These are phyloP conservation scores for Teratosphaeria destructans DNA, from an alignment of 2,329 filamentous ascomycete genomes.

Conservation along the genomic window DNA sequence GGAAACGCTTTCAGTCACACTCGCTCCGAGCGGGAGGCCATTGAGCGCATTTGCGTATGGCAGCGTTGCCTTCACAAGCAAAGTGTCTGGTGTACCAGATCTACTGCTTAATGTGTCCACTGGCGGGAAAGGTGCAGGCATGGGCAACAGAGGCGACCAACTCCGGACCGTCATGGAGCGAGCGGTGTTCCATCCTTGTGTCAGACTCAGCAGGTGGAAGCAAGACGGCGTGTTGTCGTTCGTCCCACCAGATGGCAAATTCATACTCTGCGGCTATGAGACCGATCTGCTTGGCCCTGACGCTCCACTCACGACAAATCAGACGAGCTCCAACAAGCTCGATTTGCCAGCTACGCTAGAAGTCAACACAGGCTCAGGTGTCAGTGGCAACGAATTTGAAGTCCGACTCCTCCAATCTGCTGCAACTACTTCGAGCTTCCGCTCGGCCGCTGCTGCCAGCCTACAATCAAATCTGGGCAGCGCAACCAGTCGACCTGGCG, in stretches of 20 bases:
- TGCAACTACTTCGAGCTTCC: conserved; percentile 10
- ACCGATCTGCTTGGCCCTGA: conserved; percentile 75
- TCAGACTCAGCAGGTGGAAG: conserved; percentile 80
- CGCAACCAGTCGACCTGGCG: conserved; percentile 7
- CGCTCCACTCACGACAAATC: conserved; percentile 19
- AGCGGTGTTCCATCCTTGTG: conserved; percentile 93
- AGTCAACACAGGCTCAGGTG: conserved; percentile 68
- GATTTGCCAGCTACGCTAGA: conserved; percentile 76
- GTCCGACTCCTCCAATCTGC: conserved; percentile 58
- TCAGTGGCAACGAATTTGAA: conserved; percentile 74
- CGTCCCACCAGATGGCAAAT: conserved; percentile 86
- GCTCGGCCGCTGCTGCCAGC: conserved; percentile 18
- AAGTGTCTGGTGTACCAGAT: conserved; percentile 90
- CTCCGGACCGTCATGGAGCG: conserved; percentile 56
- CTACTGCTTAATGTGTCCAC: conserved; percentile 71
- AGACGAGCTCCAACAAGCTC: conserved; percentile 51
- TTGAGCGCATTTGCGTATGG: conserved; percentile 81
- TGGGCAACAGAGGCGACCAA: conserved; percentile 42
- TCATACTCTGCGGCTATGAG: conserved; percentile 88
- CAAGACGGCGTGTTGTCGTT: conserved; percentile 90
- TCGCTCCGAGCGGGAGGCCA: conserved; percentile 81
- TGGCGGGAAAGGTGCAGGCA: conserved; percentile 67
- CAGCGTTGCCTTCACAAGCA: conserved; percentile 87
- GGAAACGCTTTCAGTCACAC: conserved; percentile 75
- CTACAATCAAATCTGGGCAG: conserved; percentile 17